Base-by-base conservation (phyloP, 345 rosid species). In the Populus pruinosa region DNA sequence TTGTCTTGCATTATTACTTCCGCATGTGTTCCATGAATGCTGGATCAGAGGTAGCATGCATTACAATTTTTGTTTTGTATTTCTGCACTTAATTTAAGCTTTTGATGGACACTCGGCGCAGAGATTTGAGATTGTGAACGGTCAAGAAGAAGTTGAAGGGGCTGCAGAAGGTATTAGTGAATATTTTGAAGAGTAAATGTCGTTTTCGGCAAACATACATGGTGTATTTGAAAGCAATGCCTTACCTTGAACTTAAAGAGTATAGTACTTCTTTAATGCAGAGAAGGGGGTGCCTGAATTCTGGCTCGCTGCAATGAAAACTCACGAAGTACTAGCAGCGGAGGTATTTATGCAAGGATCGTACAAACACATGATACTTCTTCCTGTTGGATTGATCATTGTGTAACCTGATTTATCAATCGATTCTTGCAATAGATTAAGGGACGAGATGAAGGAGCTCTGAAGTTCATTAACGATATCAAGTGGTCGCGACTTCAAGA, bases 391-490 rank as follows among this genome's bases (percentile, higher is more conserved):
- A 33, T 38, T 47, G 47, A 66, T 64, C 41, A 11, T 73, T 36
- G 41, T 29, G 47, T 43, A 39, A 73, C 39, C 1, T 20, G 11
- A 5, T 47, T 49, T n/a, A 43, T 43, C 47, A 10, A 11, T 44
- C 21, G 43, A 35, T 75, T 67, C 29, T 78, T 53, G 79, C 13
- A 36, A 2, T 71, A 82, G 85, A 76, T 82, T 4, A 63, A 70
- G 25, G 85, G 78, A 62, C 76, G 72, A 59, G 85, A 82, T 71
- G 85, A 82, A 65, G 85, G 74, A 33, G 82, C 85, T 71, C 79
- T 82, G 9, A 75, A 79, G 67, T 79, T 68, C 61, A 70, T 82
- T 33, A 79, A 82, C 62, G 82, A 82, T 75, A 76, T 82, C 64
- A 79, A 76, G 71, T 82, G 79, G 79, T 44, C 11, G 39, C 76